Evolutionary conservation across 2,329 filamentous ascomycete genomes (phyloP), one percentile per base, ranked within the genome.

Genomic region (Penicillium italicum): DNA sequence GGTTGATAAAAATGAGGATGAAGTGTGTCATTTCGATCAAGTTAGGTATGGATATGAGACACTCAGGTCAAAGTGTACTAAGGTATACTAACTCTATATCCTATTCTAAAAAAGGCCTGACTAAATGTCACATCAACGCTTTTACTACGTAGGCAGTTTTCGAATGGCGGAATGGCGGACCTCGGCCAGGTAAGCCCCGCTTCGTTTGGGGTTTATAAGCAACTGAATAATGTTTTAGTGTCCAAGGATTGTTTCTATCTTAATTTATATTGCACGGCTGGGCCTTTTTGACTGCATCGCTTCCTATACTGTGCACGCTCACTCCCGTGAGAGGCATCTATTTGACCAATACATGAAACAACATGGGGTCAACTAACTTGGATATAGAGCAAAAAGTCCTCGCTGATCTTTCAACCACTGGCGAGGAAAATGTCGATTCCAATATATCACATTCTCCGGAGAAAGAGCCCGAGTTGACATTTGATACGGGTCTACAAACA

Each of bases 401-500:
- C 20, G 61, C 53, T 46, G 47, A 57, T 44, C 33, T 44, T 36
- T 48, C 50, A 6, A 22, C 33, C 10, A 24, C 38, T 40, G 43
- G 53, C 48, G 56, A 63, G n/a, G 55, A 62, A 30, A 57, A 59
- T 42, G 38, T 18, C 33, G 51, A 60, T 16, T 16, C 51, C 12
- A 48, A 54, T 37, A 40, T 42, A 9, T 47, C 55, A 11, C 43
- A 59, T 47, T 47, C 57, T 43, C 46, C 60, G 0, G 64, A 63
- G 28, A 64, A 67, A 46, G 60, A 65, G 36, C 36, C 60, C 8
- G 68, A 72, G 50, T 61, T 60, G 5, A 65, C 53, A 1, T 74
- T 66, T 34, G 72, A 74, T 57, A 69, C 66, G 5, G 77, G 77
- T 4, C 26, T 74, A 14, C 57, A 58, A 16, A 70, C 76, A 49